These are phyloP conservation scores for Stemphylium lycopersici DNA, from an alignment of 2,329 filamentous ascomycete species.

Conservation along the genomic window DNA sequence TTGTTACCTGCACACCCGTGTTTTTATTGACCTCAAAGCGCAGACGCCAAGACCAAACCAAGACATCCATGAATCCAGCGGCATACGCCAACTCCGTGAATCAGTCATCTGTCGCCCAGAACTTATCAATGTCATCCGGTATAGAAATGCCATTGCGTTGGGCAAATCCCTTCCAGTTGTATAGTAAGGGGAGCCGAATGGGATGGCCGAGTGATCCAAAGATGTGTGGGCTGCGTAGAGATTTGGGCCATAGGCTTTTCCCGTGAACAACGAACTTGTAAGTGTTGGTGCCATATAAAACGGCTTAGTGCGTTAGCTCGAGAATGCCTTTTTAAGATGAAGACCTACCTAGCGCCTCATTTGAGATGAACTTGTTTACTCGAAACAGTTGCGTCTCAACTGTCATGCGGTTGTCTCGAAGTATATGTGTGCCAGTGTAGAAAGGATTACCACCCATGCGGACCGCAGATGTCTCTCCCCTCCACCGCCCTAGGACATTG, in stretches of 20 bases:
- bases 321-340: background rate
- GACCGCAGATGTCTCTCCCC: background rate
- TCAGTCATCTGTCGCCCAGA: background rate
- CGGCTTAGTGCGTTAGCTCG: constrained; percentile 12
- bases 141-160: constrained; percentile 22
- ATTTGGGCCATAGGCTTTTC: constrained; percentile 5
- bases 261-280: constrained; percentile 24
- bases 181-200: constrained; percentile 20
- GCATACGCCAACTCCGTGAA: no score
- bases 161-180: constrained; percentile 35
- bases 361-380: constrained; percentile 23
- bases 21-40: no score
- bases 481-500: background rate
- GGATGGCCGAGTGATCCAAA: constrained; percentile 23
- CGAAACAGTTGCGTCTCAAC: constrained; percentile 19
- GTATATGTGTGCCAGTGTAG: background rate
- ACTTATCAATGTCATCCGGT: constrained; percentile 12
- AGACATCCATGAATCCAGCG: no score
- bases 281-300: constrained; percentile 30
- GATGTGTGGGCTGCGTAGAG: constrained; percentile 21
- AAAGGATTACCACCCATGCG: background rate
- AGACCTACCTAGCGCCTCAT: constrained; percentile 22
- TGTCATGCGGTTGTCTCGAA: background rate
- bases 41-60: no score
- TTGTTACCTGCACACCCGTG: no score